phyloP scores from a whole-genome alignment of 2,329 filamentous ascomycete species.

The Atkinsonella texensis region DNA sequence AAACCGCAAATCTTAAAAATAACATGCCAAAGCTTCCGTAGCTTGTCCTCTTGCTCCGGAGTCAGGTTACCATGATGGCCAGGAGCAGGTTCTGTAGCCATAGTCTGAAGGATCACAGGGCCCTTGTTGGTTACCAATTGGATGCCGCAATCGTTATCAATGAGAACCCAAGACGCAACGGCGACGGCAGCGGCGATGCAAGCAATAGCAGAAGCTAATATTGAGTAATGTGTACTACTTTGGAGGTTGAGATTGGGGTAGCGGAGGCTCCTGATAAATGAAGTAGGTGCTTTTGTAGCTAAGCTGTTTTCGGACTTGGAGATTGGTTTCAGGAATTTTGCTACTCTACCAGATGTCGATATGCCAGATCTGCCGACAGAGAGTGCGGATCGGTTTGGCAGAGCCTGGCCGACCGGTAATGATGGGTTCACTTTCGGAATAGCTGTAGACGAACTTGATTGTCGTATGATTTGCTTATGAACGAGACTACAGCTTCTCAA shows the following conservation, averaged over 20 bases:
- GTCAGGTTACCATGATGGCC: conserved; percentile 82
- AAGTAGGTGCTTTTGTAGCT: not conserved
- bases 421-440: not conserved
- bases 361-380: not conserved
- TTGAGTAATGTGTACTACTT: not conserved
- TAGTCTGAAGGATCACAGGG: conserved; percentile 13
- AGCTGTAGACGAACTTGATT: not conserved
- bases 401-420: not conserved
- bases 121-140: not conserved
- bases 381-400: not conserved
- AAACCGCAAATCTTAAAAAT: conserved; percentile 68
- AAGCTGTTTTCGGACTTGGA: not conserved
- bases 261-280: not conserved
- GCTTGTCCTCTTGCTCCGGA: conserved; percentile 75
- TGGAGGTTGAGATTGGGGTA: not conserved
- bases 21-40: conserved; percentile 75
- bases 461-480: not conserved
- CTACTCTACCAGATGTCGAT: not conserved
- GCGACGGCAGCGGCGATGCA: conserved; percentile 2
- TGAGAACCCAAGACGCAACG: conserved; percentile 3
- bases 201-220: conserved; percentile 3
- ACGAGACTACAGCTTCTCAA: not conserved
- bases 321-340: not conserved
- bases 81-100: conserved; percentile 37
- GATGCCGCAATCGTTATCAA: not conserved